phyloP scores from a whole-genome alignment of 2,329 filamentous ascomycete species.

The Curvularia spicifera region DNA sequence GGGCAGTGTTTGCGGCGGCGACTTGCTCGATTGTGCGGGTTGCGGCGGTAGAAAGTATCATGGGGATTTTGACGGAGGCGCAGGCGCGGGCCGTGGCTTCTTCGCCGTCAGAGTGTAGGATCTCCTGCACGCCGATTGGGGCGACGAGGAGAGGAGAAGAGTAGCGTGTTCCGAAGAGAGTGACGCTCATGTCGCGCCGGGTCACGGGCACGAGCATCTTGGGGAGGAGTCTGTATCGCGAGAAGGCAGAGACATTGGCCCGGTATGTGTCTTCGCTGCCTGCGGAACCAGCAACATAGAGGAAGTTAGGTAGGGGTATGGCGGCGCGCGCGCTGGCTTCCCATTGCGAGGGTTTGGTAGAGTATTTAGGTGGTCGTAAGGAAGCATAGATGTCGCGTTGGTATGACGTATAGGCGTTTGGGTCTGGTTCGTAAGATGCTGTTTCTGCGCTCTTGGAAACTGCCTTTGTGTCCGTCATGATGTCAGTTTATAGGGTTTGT shows the following conservation, averaged over 20 bases:
- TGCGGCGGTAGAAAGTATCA: conserved; percentile 70
- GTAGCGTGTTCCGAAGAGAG: conserved; percentile 53
- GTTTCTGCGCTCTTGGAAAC: conserved; percentile 10
- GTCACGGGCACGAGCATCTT: conserved; percentile 52
- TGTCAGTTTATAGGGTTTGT: neutral
- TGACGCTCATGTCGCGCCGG: conserved; percentile 23
- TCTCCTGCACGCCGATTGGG: conserved; percentile 71
- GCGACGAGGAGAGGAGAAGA: conserved; percentile 66
- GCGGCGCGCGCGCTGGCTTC: conserved; percentile 44
- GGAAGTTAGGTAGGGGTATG: conserved; percentile 49
- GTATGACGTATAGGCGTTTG: conserved; percentile 40
- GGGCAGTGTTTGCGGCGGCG: conserved; percentile 57
- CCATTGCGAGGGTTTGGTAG: conserved; percentile 52
- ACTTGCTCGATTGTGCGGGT: conserved; percentile 71
- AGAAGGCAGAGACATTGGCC: conserved; percentile 50
- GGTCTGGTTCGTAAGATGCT: conserved; percentile 45
- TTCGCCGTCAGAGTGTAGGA: conserved; percentile 71
- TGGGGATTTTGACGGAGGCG: conserved; percentile 66
- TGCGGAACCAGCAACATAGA: conserved; percentile 50
- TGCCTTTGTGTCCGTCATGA: conserved; percentile 6
- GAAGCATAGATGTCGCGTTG: conserved; percentile 49
- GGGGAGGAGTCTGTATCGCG: conserved; percentile 49
- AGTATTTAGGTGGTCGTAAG: conserved; percentile 49
- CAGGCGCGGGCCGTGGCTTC: conserved; percentile 68
- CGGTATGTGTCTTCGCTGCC: conserved; percentile 46